These are phyloP conservation scores for Nakazawaea holstii DNA, from an alignment of 805 yeast species.

Conservation along the genomic window DNA sequence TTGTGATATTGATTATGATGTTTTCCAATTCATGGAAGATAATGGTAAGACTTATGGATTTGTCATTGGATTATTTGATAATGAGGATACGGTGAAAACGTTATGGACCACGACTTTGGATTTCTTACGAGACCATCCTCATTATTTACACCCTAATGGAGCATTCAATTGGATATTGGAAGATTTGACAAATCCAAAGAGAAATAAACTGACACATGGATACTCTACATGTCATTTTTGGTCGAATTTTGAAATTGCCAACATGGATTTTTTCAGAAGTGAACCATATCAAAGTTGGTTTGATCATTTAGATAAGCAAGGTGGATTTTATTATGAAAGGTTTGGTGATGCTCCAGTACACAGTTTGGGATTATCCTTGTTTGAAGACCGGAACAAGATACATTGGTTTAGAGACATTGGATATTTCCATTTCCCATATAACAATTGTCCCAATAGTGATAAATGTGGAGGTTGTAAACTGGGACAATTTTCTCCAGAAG, in stretches of 20 bases:
- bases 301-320: conserved; percentile 55
- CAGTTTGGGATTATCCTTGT: conserved; percentile 64
- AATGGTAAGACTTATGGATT: conserved; percentile 72
- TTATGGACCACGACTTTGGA: conserved; percentile 68
- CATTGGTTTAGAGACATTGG: conserved; percentile 91
- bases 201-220: conserved; percentile 31
- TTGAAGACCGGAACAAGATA: conserved; percentile 60
- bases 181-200: conserved; percentile 43
- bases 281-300: conserved; percentile 58
- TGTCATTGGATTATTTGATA: conserved; percentile 63
- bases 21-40: conserved; percentile 66
- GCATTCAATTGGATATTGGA: conserved; percentile 52
- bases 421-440: conserved; percentile 66
- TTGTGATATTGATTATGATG: conserved; percentile 69
- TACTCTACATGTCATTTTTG: conserved; percentile 77
- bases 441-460: conserved; percentile 65
- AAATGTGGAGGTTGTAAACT: conserved; percentile 28
- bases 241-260: conserved; percentile 85
- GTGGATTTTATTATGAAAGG: conserved; percentile 84
- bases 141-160: conserved; percentile 50
- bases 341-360: conserved; percentile 97
- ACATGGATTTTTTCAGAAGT: conserved; percentile 72
- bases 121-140: conserved; percentile 50
- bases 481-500: conserved; percentile 8
- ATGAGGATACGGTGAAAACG: conserved; percentile 54